Percentiles rank a stretch among this genome's conserved stretches.
Conservation (phyloP, 2,329 filamentous ascomycete genomes). For the Nigrospora sphaerica region DNA sequence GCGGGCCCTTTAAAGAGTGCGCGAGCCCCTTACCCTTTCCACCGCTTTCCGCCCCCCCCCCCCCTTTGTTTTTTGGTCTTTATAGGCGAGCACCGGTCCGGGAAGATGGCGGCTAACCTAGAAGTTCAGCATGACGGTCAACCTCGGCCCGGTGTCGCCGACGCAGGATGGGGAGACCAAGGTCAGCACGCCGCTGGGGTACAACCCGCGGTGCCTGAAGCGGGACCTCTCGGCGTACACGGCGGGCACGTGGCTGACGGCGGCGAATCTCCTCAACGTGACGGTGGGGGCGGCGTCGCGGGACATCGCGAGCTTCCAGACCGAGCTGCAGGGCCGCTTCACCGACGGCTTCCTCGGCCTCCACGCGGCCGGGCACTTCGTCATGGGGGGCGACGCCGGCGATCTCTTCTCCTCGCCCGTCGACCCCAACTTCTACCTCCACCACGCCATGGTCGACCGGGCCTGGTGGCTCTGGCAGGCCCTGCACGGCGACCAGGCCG, state of each 20-base stretch:
- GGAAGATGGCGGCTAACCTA: no score
- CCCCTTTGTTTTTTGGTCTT: no score
- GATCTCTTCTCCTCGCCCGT: slow-evolving; percentile 15
- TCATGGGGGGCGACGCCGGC: slow-evolving; percentile 16
- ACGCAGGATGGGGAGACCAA: slow-evolving; percentile 8
- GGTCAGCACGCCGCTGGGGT: slow-evolving; percentile 5
- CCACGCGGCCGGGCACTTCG: slow-evolving; percentile 20
- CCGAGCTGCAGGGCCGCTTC: slow-evolving; percentile 22
- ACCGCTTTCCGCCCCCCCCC: no score
- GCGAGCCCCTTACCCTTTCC: background rate
- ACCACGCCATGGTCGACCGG: slow-evolving; percentile 17
- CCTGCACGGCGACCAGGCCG: slow-evolving; percentile 6
- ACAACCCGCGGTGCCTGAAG: slow-evolving; percentile 16
- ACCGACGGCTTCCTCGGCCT: slow-evolving; percentile 17
- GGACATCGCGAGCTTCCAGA: slow-evolving; percentile 18
- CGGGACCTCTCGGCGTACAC: slow-evolving; percentile 13
- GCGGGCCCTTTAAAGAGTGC: slow-evolving; percentile 30
- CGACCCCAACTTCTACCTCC: slow-evolving; percentile 17
- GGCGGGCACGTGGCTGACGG: slow-evolving; percentile 10
- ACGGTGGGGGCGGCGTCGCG: slow-evolving; percentile 8
- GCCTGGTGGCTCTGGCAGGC: slow-evolving; percentile 19
- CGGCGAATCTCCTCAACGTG: slow-evolving; percentile 14
- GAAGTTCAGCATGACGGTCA: slow-evolving; percentile 11
- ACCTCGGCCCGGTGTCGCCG: slow-evolving; percentile 19
- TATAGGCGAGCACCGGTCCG: background rate